Base-by-base conservation (phyloP, 2,329 filamentous ascomycete species). In the Volutella citrinella region DNA sequence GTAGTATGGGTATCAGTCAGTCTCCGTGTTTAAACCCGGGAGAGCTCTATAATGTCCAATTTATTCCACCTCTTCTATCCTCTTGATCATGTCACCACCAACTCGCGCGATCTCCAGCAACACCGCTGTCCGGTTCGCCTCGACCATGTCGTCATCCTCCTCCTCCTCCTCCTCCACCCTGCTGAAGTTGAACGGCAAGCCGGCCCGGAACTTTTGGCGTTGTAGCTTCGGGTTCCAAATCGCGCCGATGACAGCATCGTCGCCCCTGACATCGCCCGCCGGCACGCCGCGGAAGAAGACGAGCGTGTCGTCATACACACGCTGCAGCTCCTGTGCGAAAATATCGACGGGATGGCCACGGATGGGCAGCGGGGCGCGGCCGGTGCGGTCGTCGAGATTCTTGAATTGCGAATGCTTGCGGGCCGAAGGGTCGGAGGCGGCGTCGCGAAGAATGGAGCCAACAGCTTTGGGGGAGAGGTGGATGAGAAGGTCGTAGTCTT, bases 401-500 rank as follows among this genome's bases (percentile, higher is more conserved):
- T 95, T 95, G 70, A 83, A 96, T 19, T 73, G 72, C n/a, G 61
- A 61, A 22, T 70, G 63, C 28, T 66, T 63, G 29, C 53, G 60
- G 12, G 55, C 55, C 40, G 64, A 44, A 40, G 55, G 51, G 23
- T 63, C 52, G 37, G 55, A 49, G 32, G 61, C 59, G 22, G 59
- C 56, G 29, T 66, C 64, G 49, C 62, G 56, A 49, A 62, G 37
- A 18, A 69, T 52, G 43, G 55, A 43, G 52, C 67, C 68, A 27
- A 76, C 56, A 30, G 66, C 66, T 46, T 75, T 79, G 19, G 71
- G 47, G 12, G 78, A 75, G 14, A 97, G 67, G 53, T 83, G 77
- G 34, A 98, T 68, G n/a, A 91, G 66, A 44, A 97, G 83, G 57
- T 97, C 88, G 59, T 90, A 98, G 46, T 95, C 89, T 9, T 63